These are phyloP conservation scores for Podochytrium sp. DNA, from an alignment of 192 early-diverging fungal species.

Conservation along the genomic window DNA sequence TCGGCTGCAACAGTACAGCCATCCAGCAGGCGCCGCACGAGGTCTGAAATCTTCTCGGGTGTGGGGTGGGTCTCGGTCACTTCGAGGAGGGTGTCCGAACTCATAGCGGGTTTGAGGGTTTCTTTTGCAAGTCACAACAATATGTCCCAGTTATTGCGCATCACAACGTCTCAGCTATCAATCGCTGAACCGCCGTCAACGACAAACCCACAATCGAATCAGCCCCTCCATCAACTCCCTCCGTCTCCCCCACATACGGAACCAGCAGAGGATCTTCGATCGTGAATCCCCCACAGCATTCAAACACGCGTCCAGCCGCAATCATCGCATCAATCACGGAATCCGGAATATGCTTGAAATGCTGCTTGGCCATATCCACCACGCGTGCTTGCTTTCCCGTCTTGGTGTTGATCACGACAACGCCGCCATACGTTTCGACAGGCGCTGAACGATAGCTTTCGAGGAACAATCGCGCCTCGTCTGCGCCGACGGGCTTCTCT, in stretches of 20 bases:
- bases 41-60: not conserved
- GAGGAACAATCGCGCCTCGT: slow-evolving; percentile 43
- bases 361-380: slow-evolving; percentile 48
- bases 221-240: slow-evolving; percentile 44
- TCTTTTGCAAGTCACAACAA: no score
- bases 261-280: slow-evolving; percentile 51
- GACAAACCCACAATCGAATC: slow-evolving; percentile 59
- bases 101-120: no score
- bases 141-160: no score
- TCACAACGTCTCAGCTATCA: slow-evolving; percentile 35
- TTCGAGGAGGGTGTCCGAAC: no score
- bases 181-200: slow-evolving; percentile 36
- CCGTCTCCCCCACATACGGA: slow-evolving; percentile 45
- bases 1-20: not conserved
- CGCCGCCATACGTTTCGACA: slow-evolving; percentile 44
- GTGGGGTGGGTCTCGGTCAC: not conserved
- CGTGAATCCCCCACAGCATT: slow-evolving; percentile 53
- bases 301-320: slow-evolving; percentile 48
- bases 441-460: slow-evolving; percentile 37
- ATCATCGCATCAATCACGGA: slow-evolving; percentile 48
- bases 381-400: slow-evolving; percentile 39
- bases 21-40: slow-evolving; percentile 5
- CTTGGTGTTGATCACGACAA: slow-evolving; percentile 50
- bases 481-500: slow-evolving; percentile 49
- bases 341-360: slow-evolving; percentile 44